phyloP scores from a whole-genome alignment of 148 eudicot genomes.

The Nepenthes mirabilis region DNA sequence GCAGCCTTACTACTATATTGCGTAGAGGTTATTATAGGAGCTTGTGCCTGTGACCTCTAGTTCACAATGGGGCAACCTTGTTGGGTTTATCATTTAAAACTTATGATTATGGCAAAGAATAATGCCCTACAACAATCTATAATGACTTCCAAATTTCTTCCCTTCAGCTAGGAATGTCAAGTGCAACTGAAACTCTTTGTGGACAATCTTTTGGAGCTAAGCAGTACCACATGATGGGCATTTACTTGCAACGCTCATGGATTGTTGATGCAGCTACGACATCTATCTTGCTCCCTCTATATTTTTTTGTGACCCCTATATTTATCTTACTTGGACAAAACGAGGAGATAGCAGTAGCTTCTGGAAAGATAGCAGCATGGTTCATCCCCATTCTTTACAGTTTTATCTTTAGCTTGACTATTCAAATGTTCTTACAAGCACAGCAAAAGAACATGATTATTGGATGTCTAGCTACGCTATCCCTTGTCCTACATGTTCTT shows the following conservation, averaged over 20 bases:
- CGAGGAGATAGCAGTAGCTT: constrained; percentile 3
- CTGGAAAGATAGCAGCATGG: constrained; percentile 7
- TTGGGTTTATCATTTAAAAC: neutral
- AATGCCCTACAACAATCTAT: neutral
- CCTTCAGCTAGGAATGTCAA: constrained; percentile 15
- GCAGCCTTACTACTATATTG: too few species aligned
- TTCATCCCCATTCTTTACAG: constrained; percentile 2
- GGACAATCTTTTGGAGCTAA: constrained; percentile 17
- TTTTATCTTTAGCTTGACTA: constrained; percentile 6
- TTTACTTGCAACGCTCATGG: constrained; percentile 17
- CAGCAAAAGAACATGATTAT: constrained; percentile 11
- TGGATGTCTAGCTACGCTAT: constrained; percentile 3
- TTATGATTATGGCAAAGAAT: neutral
- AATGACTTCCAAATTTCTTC: neutral
- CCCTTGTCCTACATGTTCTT: constrained; percentile 1
- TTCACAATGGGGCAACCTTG: too few species aligned
- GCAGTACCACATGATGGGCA: constrained; percentile 14
- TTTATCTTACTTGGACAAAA: constrained; percentile 9
- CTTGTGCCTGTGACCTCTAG: too few species aligned
- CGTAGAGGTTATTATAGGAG: too few species aligned
- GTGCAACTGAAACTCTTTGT: constrained; percentile 14
- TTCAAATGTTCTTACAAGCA: constrained; percentile 9
- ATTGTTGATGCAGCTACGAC: constrained; percentile 3
- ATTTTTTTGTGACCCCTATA: constrained; percentile 3
- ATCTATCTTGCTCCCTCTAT: constrained; percentile 5